Percentiles rank a stretch among this genome's conserved stretches.
phyloP scores from a whole-genome alignment of 2,329 filamentous ascomycete genomes.

The Phoma sp. region DNA sequence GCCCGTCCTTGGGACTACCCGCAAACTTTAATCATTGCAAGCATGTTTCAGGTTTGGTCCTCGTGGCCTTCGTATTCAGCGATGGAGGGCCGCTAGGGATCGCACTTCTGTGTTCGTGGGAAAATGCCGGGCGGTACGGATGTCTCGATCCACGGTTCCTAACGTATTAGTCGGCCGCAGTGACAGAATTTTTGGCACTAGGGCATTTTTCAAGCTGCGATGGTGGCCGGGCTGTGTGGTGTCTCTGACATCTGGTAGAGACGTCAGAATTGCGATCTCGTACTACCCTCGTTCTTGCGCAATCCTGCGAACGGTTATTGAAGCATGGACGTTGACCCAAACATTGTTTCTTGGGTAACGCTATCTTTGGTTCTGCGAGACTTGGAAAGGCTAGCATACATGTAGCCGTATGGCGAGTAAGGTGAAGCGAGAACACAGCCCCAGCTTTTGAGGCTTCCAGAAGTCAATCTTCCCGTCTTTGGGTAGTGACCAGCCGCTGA shows the following conservation, averaged over 20 bases:
- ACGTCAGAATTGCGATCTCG: conserved; percentile 4
- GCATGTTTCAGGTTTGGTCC: conserved; percentile 29
- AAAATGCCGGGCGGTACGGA: conserved; percentile 19
- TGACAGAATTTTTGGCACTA: conserved; percentile 5
- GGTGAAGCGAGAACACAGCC: conserved; percentile 23
- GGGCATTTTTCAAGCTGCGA: conserved; percentile 3
- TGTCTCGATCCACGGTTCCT: conserved; percentile 17
- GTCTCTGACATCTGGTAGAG: neutral
- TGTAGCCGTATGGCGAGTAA: conserved; percentile 28
- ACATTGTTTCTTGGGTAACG: conserved; percentile 3
- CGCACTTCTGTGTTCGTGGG: conserved; percentile 11
- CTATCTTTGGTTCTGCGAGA: conserved; percentile 18
- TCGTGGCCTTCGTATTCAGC: conserved; percentile 17
- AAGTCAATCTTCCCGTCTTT: conserved; percentile 9
- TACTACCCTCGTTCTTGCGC: conserved; percentile 25
- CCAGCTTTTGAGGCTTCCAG: conserved; percentile 13
- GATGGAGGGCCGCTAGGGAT: conserved; percentile 15
- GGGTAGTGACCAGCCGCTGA: conserved; percentile 5
- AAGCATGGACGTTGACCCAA: conserved; percentile 12
- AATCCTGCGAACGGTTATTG: conserved; percentile 29
- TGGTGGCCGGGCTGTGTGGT: neutral
- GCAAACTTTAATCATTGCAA: conserved; percentile 30
- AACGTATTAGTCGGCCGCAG: conserved; percentile 6
- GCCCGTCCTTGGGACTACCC: conserved; percentile 23
- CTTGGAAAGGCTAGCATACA: conserved; percentile 16